These are phyloP conservation scores for Kluyveromyces wickerhamii DNA, from an alignment of 805 yeast species.

Conservation along the genomic window DNA sequence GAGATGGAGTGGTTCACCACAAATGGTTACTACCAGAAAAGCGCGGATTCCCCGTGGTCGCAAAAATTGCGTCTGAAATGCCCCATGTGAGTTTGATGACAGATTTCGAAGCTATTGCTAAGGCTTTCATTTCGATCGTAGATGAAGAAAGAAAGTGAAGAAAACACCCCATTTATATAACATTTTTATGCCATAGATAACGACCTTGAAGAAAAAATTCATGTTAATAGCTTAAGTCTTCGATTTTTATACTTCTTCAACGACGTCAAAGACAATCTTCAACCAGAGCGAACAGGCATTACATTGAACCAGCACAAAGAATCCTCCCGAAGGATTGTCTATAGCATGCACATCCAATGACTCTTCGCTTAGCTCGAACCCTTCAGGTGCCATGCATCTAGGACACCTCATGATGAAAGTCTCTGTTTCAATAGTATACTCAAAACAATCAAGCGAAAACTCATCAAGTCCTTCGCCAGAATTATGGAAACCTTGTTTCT, in stretches of 20 bases:
- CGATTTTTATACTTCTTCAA: conserved; percentile 19
- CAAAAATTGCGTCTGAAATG: conserved; percentile 50
- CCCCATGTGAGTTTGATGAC: conserved; percentile 81
- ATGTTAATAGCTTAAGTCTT: too few relatives aligned
- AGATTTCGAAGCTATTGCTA: conserved; percentile 64
- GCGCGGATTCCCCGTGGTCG: conserved; percentile 65
- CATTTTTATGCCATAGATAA: too few relatives aligned
- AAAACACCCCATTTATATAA: too few relatives aligned
- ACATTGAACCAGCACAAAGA: conserved; percentile 72
- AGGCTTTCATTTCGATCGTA: conserved; percentile 56
- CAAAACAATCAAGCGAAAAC: conserved; percentile 57
- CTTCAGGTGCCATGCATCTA: conserved; percentile 44
- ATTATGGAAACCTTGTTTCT: conserved; percentile 29
- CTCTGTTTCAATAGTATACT: conserved; percentile 23
- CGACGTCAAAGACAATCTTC: conserved; percentile 51
- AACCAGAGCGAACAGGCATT: conserved; percentile 81
- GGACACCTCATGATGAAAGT: conserved; percentile 50
- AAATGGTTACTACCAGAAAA: conserved; percentile 74
- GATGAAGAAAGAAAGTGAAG: conserved; percentile 47
- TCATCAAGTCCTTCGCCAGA: conserved; percentile 65
- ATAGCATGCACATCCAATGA: conserved; percentile 51
- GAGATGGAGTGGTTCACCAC: conserved; percentile 89
- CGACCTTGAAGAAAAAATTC: too few relatives aligned
- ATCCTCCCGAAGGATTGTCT: conserved; percentile 38
- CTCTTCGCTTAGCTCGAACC: conserved; percentile 53